phyloP scores from a whole-genome alignment of 2,329 filamentous ascomycete species.

The Colletotrichum noveboracense region DNA sequence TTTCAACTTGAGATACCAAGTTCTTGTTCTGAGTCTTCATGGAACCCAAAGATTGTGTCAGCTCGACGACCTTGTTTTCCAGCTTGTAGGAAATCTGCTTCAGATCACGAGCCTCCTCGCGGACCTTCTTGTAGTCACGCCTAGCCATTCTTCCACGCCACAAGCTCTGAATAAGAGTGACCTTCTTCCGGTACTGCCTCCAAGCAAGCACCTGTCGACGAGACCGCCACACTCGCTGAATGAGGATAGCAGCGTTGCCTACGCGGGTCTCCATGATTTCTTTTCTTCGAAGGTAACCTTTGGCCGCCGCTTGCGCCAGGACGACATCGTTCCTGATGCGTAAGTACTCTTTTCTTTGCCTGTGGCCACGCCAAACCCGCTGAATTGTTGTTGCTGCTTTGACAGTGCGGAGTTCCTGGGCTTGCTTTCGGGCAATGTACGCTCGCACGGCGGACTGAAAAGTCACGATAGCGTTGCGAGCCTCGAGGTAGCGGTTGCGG shows the following conservation, averaged over 20 bases:
- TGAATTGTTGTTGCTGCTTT: slow-evolving; percentile 95
- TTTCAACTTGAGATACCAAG: slow-evolving; percentile 86
- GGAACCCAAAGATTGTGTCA: slow-evolving; percentile 90
- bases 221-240: slow-evolving; percentile 89
- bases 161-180: slow-evolving; percentile 87
- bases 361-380: slow-evolving; percentile 91
- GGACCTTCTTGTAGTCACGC: slow-evolving; percentile 84
- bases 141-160: slow-evolving; percentile 88
- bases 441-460: slow-evolving; percentile 83
- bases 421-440: slow-evolving; percentile 76
- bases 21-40: slow-evolving; percentile 96
- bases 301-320: slow-evolving; percentile 86
- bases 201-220: slow-evolving; percentile 79
- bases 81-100: slow-evolving; percentile 99
- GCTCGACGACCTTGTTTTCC: slow-evolving; percentile 98
- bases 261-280: slow-evolving; percentile 93
- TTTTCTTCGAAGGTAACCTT: slow-evolving; percentile 89
- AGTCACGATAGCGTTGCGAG: slow-evolving; percentile 78
- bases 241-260: slow-evolving; percentile 88
- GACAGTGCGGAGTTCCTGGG: slow-evolving; percentile 80
- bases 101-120: slow-evolving; percentile 95
- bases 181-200: slow-evolving; percentile 88
- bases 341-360: slow-evolving; percentile 82
- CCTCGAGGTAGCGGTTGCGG: slow-evolving; percentile 86
- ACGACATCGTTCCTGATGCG: slow-evolving; percentile 83